Evolutionary conservation across 2,329 filamentous ascomycete genomes (phyloP).

Genomic region (Myriosclerotinia duriaeana): DNA sequence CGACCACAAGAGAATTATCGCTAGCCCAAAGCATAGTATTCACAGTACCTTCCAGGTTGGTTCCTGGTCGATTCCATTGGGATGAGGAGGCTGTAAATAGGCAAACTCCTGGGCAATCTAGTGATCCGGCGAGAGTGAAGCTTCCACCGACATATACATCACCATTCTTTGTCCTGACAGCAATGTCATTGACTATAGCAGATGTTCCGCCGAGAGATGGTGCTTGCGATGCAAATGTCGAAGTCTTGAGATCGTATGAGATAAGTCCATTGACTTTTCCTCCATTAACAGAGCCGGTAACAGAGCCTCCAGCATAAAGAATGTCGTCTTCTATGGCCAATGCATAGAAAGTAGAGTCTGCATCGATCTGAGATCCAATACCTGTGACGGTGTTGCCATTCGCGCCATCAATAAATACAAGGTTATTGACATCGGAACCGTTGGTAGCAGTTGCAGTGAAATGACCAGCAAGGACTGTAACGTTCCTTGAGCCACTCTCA

Average conservation of each 20-base stretch:
- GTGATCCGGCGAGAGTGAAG: slow-evolving; percentile 78
- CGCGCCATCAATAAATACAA: slow-evolving; percentile 79
- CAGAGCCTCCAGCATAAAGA: slow-evolving; percentile 78
- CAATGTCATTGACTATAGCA: slow-evolving; percentile 74
- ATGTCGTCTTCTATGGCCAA: slow-evolving; percentile 65
- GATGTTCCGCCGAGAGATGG: slow-evolving; percentile 69
- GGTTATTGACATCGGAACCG: slow-evolving; percentile 72
- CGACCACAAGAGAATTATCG: slow-evolving; percentile 69
- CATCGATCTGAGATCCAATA: slow-evolving; percentile 63
- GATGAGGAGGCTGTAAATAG: slow-evolving; percentile 67
- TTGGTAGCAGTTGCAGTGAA: slow-evolving; percentile 71
- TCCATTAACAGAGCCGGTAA: slow-evolving; percentile 68
- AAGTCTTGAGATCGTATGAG: slow-evolving; percentile 70
- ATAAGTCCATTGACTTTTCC: slow-evolving; percentile 70
- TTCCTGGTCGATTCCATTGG: slow-evolving; percentile 80
- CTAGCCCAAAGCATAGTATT: slow-evolving; percentile 74
- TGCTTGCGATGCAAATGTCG: slow-evolving; percentile 68
- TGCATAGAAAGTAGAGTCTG: slow-evolving; percentile 72
- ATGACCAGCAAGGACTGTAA: slow-evolving; percentile 85
- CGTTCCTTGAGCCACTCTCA: slow-evolving; percentile 65
- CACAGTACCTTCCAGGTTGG: slow-evolving; percentile 68
- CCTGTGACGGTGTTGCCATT: slow-evolving; percentile 66
- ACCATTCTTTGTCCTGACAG: slow-evolving; percentile 64
- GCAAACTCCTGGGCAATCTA: slow-evolving; percentile 81
- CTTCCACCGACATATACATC: slow-evolving; percentile 84